These are phyloP conservation scores for Moricandia arvensis DNA, from an alignment of 345 rosid genomes.

Conservation along the genomic window DNA sequence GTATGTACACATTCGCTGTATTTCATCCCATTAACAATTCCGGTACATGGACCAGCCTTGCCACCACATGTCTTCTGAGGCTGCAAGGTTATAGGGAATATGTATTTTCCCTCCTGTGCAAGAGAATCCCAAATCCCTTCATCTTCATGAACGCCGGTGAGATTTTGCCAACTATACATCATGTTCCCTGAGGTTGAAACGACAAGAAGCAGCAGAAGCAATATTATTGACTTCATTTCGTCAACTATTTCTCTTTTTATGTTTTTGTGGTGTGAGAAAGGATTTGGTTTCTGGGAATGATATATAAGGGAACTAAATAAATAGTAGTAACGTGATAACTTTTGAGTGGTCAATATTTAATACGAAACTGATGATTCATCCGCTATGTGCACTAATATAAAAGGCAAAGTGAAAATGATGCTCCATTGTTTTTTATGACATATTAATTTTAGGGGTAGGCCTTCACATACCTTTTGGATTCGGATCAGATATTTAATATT, in stretches of 20 bases:
- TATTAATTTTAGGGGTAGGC: too few relatives aligned
- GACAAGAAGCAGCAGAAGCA: not conserved
- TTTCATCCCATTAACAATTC: not conserved
- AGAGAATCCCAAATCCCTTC: not conserved
- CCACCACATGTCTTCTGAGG: not conserved
- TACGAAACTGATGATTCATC: not conserved
- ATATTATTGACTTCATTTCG: slow-evolving; percentile 19
- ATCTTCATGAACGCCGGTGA: slow-evolving; percentile 2
- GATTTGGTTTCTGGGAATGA: not conserved
- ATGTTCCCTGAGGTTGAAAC: not conserved
- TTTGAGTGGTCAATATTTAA: not conserved
- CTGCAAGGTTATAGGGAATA: not conserved
- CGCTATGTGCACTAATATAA: too few relatives aligned
- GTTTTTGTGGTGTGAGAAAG: not conserved
- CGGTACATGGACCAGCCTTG: not conserved
- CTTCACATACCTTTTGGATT: too few relatives aligned
- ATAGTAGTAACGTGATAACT: not conserved
- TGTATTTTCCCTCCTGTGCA: not conserved
- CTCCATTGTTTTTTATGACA: too few relatives aligned
- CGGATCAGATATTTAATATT: too few relatives aligned
- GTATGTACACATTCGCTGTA: not conserved
- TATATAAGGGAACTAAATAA: not conserved
- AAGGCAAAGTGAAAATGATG: too few relatives aligned
- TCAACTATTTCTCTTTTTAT: not conserved
- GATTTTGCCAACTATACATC: not conserved